These are phyloP conservation scores for Backusella liffmaniae DNA, from an alignment of 192 early-diverging fungal species.

Conservation along the genomic window DNA sequence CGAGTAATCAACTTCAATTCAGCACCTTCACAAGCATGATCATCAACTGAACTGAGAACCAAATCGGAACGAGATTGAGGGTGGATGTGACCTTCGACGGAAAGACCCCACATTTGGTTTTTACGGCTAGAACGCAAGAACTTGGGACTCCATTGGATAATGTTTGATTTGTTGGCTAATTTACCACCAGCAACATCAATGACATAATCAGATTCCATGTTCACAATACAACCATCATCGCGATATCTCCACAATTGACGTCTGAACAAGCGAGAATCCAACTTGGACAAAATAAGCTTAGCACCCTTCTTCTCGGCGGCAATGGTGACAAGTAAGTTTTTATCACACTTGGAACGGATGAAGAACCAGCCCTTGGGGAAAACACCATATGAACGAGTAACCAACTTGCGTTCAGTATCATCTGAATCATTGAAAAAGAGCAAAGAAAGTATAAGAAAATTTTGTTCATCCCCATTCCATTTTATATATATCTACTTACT, in stretches of 20 bases:
- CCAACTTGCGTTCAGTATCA: constrained; percentile 10
- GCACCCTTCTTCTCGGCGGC: constrained; percentile 19
- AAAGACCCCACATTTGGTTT: constrained; percentile 34
- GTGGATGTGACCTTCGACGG: constrained; percentile 32
- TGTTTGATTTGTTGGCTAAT: constrained; percentile 6
- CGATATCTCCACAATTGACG: constrained; percentile 30
- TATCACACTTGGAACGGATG: constrained; percentile 22
- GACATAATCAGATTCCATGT: constrained; percentile 21
- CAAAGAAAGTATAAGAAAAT: neutral
- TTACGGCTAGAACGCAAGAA: constrained; percentile 12
- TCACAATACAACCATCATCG: constrained; percentile 23
- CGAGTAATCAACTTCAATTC: constrained; percentile 23
- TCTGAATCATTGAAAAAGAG: neutral
- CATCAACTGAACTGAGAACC: constrained; percentile 14
- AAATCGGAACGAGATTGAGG: constrained; percentile 18
- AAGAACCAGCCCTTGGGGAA: constrained; percentile 37
- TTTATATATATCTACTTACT: neutral
- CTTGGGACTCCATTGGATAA: constrained; percentile 34
- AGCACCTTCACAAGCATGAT: neutral
- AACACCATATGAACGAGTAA: constrained; percentile 18
- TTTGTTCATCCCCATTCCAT: neutral
- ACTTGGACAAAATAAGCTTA: constrained; percentile 26
- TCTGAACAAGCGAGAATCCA: constrained; percentile 21
- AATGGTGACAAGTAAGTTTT: constrained; percentile 18
- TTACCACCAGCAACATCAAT: constrained; percentile 32